These are phyloP conservation scores for Lophiostoma macrostomum DNA, from an alignment of 495 filamentous ascomycete genomes.

Conservation along the genomic window DNA sequence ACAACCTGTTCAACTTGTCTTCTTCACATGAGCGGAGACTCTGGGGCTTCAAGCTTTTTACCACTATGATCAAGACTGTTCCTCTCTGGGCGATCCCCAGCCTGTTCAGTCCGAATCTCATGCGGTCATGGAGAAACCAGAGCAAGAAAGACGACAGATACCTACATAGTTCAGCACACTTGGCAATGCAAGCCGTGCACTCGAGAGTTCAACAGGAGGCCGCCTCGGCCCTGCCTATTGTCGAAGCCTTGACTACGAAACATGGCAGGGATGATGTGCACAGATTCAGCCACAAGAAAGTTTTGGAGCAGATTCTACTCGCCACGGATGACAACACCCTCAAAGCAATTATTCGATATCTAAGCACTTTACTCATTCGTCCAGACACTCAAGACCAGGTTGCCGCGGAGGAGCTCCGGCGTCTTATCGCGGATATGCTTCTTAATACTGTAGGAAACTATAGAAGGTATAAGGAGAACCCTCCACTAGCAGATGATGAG, in stretches of 20 bases:
- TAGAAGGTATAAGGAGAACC: conserved; percentile 24
- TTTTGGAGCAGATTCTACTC: conserved; percentile 69
- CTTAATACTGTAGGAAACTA: conserved; percentile 41
- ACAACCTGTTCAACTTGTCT: conserved; percentile 73
- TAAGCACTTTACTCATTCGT: conserved; percentile 45
- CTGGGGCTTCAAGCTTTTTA: conserved; percentile 83
- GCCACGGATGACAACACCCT: conserved; percentile 52
- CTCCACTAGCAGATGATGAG: not conserved
- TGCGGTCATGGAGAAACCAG: conserved; percentile 83
- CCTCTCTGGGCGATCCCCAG: conserved; percentile 47
- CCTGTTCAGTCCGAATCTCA: conserved; percentile 78
- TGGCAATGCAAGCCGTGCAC: conserved; percentile 66
- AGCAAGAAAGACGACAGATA: conserved; percentile 79
- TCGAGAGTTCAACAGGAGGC: conserved; percentile 63
- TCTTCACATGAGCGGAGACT: conserved; percentile 86
- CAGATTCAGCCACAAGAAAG: conserved; percentile 82
- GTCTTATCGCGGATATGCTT: conserved; percentile 55
- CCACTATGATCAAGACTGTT: conserved; percentile 59
- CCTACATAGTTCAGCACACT: conserved; percentile 74
- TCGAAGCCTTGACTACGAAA: conserved; percentile 64
- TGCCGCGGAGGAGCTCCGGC: conserved; percentile 46
- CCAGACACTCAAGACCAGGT: conserved; percentile 39
- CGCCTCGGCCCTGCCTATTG: conserved; percentile 53
- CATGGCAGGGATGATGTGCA: conserved; percentile 78
- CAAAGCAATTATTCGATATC: conserved; percentile 43